A percentile compares a stretch with the other conserved stretches of the same genome.
phyloP scores from a whole-genome alignment of 148 eudicot genomes.

The Arbutus unedo region DNA sequence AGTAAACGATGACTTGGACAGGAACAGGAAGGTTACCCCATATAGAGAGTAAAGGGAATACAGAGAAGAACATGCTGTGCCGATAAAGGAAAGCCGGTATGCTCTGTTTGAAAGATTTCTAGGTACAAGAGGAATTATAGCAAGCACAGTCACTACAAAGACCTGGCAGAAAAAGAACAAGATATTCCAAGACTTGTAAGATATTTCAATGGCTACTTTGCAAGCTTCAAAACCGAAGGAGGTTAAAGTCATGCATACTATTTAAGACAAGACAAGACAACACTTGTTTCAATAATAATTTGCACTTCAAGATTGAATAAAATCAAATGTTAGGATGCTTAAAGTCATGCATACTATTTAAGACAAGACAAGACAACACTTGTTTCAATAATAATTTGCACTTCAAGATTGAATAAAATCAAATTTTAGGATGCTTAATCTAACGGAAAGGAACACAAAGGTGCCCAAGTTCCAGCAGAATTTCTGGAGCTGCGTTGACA shows the following conservation, averaged over 20 bases:
- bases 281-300: not conserved
- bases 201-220: not conserved
- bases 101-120: constrained; percentile 73
- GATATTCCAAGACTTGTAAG: not conserved
- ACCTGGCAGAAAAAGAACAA: constrained; percentile 51
- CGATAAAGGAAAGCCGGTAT: constrained; percentile 81
- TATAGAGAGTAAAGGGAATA: constrained; percentile 87
- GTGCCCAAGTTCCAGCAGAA: not conserved
- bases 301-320: not conserved
- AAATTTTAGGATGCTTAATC: not conserved
- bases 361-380: not conserved
- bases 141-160: constrained; percentile 79
- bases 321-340: not conserved
- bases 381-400: not conserved
- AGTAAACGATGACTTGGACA: constrained; percentile 11
- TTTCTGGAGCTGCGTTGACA: not conserved
- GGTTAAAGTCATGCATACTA: not conserved
- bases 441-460: not conserved
- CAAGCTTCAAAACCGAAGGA: not conserved
- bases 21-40: constrained; percentile 62
- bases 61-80: constrained; percentile 82
- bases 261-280: not conserved
- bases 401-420: not conserved
- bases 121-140: constrained; percentile 72
- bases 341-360: too few species aligned